phyloP scores from a whole-genome alignment of 2,329 filamentous ascomycete genomes.

The Trichoderma sp. region DNA sequence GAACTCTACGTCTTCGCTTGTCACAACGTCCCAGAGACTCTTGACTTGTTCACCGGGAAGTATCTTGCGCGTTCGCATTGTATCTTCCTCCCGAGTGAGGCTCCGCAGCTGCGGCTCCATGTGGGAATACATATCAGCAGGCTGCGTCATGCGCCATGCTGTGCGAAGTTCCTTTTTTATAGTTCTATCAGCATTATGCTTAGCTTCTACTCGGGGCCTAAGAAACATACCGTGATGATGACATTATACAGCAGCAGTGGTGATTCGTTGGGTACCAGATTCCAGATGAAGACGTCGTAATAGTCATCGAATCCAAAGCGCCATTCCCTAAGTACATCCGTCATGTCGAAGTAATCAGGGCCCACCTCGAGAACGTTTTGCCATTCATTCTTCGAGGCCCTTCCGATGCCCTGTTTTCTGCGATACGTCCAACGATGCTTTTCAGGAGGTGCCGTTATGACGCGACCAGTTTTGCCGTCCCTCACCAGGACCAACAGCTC shows the following conservation, averaged over 20 bases:
- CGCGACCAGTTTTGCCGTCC: slow-evolving; percentile 31
- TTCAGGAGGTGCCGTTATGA: slow-evolving; percentile 28
- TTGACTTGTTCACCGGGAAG: slow-evolving; percentile 25
- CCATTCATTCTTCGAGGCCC: slow-evolving; percentile 31
- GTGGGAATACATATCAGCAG: slow-evolving; percentile 26
- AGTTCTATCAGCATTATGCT: not conserved
- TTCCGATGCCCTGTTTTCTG: slow-evolving; percentile 27
- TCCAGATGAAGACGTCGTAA: slow-evolving; percentile 31
- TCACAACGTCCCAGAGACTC: slow-evolving; percentile 28
- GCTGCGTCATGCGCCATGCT: slow-evolving; percentile 27
- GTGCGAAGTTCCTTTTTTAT: slow-evolving; percentile 27
- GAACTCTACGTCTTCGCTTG: slow-evolving; percentile 22
- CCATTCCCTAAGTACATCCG: slow-evolving; percentile 27
- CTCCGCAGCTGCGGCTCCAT: slow-evolving; percentile 25
- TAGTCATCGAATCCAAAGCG: slow-evolving; percentile 30
- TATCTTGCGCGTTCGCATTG: slow-evolving; percentile 27
- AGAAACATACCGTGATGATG: slow-evolving; percentile 19
- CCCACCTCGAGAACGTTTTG: slow-evolving; percentile 25
- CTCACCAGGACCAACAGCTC: slow-evolving; percentile 28
- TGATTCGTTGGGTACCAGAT: slow-evolving; percentile 26
- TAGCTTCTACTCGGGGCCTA: not conserved
- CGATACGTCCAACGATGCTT: slow-evolving; percentile 30
- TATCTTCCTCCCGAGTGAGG: slow-evolving; percentile 25
- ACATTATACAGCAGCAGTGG: slow-evolving; percentile 24
- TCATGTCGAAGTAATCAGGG: slow-evolving; percentile 27